Base-by-base conservation (phyloP, 1,284 basidiomycete genomes). In the Ustilago vetiveriae region DNA sequence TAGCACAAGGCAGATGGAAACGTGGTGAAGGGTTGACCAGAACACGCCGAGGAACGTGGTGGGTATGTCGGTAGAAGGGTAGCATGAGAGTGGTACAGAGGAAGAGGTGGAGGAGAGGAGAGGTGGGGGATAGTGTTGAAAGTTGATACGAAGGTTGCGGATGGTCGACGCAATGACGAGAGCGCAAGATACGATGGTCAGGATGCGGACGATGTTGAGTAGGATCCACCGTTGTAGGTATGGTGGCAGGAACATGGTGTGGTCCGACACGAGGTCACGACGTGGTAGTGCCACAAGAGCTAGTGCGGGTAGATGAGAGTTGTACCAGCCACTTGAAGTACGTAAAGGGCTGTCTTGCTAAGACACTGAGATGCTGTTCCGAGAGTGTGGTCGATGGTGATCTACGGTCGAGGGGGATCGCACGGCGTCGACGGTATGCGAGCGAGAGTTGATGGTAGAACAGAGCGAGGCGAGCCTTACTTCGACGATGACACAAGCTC, bases 11-110 rank as follows among this genome's bases (percentile, higher is more conserved):
- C 51, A 11, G 10, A 54, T 26, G n/a, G 49, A 66, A 11, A 57
- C 17, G 30, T 72, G 63, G 47, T 77, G 67, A 0, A 77, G 57
- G 30, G 72, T 67, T 1, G 58, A 52, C 75, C 75, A 77, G 43
- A 77, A 74, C 0, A 74, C 51, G 17, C 75, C 75, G 47, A 75
- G 62, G 27, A 69, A 60, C 3, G 59, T 38, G n/a, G 51, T 60
- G 1, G 75, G 75, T 33, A 76, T 66, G 49, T 77, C 75, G 30
- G 70, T 75, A 8, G 45, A 47, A 16, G 65, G 49, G 23, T 52
- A 48, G 59, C 67, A 77, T 0, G 51, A 17, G 29, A 6, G 6
- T 13, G 7, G 27, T 7, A 13, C 13, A 29, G 50, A 14, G 5
- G 49, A 16, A 3, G 33, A 21, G 26, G 24, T 16, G 13, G 44